These are phyloP conservation scores for Eragrostis tef DNA, from an alignment of 202 grass and related monocot species.

Conservation along the genomic window DNA sequence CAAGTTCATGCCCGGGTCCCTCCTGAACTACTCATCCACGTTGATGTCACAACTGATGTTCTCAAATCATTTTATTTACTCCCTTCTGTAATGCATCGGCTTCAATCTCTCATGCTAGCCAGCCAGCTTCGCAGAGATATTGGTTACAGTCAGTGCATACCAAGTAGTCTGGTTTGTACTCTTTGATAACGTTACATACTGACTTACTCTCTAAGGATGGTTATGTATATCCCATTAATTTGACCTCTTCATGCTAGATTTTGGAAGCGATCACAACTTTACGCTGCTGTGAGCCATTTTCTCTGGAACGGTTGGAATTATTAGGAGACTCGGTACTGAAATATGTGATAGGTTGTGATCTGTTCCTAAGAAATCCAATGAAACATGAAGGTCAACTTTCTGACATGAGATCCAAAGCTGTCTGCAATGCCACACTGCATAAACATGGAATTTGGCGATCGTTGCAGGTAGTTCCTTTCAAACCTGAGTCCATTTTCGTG, in stretches of 20 bases:
- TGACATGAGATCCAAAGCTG: constrained; percentile 62
- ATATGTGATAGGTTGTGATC: constrained; percentile 76
- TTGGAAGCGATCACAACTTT: constrained; percentile 90
- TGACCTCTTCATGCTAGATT: constrained; percentile 62
- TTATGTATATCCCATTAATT: constrained; percentile 21
- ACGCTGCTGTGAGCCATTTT: constrained; percentile 86
- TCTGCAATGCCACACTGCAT: constrained; percentile 86
- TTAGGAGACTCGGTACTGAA: constrained; percentile 91
- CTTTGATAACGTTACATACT: constrained; percentile 13
- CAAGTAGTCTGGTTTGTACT: constrained; percentile 72
- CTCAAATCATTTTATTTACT: constrained; percentile 96
- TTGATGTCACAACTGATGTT: constrained; percentile 73
- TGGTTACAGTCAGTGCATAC: constrained; percentile 59
- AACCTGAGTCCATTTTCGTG: constrained; percentile 37
- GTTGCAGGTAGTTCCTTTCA: constrained; percentile 67
- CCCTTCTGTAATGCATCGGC: constrained; percentile 90
- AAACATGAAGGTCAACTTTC: constrained; percentile 90
- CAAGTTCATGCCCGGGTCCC: constrained; percentile 77
- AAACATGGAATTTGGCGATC: constrained; percentile 68
- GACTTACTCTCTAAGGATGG: constrained; percentile 41
- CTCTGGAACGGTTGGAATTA: constrained; percentile 82
- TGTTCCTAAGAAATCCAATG: constrained; percentile 77
- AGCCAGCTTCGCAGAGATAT: constrained; percentile 78
- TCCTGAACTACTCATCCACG: constrained; percentile 80
- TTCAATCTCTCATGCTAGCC: constrained; percentile 82